phyloP scores from a whole-genome alignment of 2,329 filamentous ascomycete species.

The Colletotrichum tropicale region DNA sequence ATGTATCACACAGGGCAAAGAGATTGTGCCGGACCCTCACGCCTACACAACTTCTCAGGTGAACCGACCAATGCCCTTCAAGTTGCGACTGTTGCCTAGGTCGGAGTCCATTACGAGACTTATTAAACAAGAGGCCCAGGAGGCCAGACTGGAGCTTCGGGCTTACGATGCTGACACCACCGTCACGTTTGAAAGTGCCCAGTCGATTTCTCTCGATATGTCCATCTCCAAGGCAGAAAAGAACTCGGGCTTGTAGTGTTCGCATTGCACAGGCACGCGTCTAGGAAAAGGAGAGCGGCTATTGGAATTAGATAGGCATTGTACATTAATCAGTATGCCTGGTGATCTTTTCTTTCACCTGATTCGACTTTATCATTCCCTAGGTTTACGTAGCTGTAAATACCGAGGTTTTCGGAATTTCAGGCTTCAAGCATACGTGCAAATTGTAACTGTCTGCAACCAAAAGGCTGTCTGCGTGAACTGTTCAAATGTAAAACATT shows the following conservation, averaged over 20 bases:
- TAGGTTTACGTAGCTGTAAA: not conserved
- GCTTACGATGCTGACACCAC: not conserved
- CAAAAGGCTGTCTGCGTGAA: not conserved
- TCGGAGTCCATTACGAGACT: not conserved
- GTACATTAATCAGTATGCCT: not conserved
- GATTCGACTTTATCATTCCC: not conserved
- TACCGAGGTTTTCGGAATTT: rapidly evolving
- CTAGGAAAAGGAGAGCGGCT: rapidly evolving
- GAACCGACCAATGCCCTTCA: not conserved
- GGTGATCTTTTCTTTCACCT: not conserved
- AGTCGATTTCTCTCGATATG: not conserved
- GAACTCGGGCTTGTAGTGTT: not conserved
- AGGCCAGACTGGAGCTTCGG: not conserved
- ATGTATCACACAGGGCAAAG: not conserved
- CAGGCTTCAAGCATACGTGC: not conserved
- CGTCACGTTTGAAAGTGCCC: not conserved
- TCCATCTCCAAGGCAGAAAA: not conserved
- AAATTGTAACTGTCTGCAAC: not conserved
- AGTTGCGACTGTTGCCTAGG: not conserved
- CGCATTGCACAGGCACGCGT: not conserved
- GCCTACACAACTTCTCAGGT: not conserved
- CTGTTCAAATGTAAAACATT: rapidly evolving
- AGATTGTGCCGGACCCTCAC: not conserved
- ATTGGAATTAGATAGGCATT: not conserved
- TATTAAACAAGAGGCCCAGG: not conserved